These are phyloP conservation scores for Skeletonema grethae DNA, from an alignment of 108 stramenopile genomes.

Conservation along the genomic window DNA sequence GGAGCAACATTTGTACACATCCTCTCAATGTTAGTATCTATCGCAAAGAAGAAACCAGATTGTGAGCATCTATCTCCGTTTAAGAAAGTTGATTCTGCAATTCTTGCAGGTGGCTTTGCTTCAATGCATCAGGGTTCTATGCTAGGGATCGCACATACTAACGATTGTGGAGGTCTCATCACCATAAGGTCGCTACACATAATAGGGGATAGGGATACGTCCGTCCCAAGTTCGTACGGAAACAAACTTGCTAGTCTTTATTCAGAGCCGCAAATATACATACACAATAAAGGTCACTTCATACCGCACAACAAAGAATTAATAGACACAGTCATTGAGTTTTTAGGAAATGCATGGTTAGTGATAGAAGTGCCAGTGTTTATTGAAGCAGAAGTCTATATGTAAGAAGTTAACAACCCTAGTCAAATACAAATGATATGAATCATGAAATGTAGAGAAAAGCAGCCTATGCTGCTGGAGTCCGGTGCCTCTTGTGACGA, in stretches of 20 bases:
- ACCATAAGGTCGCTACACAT: conserved; percentile 46
- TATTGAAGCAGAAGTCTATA: neutral
- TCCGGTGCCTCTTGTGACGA: neutral
- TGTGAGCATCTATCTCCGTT: conserved; percentile 8
- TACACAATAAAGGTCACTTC: conserved; percentile 45
- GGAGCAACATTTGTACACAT: conserved; percentile 59
- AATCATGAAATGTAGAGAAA: neutral
- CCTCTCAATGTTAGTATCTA: conserved; percentile 36
- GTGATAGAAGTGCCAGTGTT: neutral
- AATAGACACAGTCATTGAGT: neutral
- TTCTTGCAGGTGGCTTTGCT: conserved; percentile 49
- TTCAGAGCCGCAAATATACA: conserved; percentile 20
- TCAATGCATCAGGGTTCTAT: conserved; percentile 20
- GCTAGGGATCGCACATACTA: neutral
- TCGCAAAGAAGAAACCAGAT: conserved; percentile 23
- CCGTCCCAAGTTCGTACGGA: conserved; percentile 29
- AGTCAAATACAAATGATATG: conserved; percentile 4
- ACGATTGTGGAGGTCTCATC: conserved; percentile 4
- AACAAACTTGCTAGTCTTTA: conserved; percentile 26
- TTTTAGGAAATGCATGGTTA: neutral
- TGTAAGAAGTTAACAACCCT: neutral
- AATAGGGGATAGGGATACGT: conserved; percentile 45
- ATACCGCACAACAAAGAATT: conserved; percentile 6
- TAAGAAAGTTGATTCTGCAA: conserved; percentile 14
- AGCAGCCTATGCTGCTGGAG: neutral